Base-by-base conservation (phyloP, 768 basidiomycete species). In the Boletus sensibilis region DNA sequence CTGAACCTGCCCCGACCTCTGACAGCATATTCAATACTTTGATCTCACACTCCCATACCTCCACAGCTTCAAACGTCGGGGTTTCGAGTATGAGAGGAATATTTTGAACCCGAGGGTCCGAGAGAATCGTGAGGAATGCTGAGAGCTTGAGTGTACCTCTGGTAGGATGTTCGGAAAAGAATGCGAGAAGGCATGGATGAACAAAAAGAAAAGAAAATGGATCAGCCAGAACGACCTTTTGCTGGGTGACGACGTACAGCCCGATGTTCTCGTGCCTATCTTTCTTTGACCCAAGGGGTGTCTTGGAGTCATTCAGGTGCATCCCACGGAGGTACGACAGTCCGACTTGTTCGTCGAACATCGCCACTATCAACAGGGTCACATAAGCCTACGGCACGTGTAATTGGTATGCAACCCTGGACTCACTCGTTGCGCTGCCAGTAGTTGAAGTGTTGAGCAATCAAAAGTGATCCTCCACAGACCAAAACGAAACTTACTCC, bases 241-340 rank as follows among this genome's bases (percentile, higher is more conserved):
- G 37, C 14, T 7, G 18, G 52, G 37, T 1, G 34, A 45, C 39
- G 6, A 79, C 88, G 59, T 65, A 90, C 88, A 90, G 68, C 21
- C 93, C 93, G 37, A 94, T 86, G 58, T 92, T 94, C 69, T 92
- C 85, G 61, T 94, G 93, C 38, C 90, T 73, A 63, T 94, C 93
- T 60, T 83, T 86, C 61, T 80, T 86, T 13, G 87, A 86, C 4
- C 77, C 80, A 13, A 83, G 75, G 1, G 73, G 75, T 10, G 79
- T 80, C 68, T 91, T 90, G 13, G 88, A 89, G 67, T 94, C 92
- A 66, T 95, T 95, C 43, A 94, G 67, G 64, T 95, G 93, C 82
- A 94, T 87, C 1, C 87, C 92, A 4, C 83, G 79, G 16, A 94
- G 82, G 66, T 92, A 94, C 13, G 76, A 67, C 25, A 90, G 63